Percentiles rank a stretch among this genome's conserved stretches.
Evolutionary conservation across 1,284 basidiomycete species (phyloP).

Genomic region (Ganoderma sinense): DNA sequence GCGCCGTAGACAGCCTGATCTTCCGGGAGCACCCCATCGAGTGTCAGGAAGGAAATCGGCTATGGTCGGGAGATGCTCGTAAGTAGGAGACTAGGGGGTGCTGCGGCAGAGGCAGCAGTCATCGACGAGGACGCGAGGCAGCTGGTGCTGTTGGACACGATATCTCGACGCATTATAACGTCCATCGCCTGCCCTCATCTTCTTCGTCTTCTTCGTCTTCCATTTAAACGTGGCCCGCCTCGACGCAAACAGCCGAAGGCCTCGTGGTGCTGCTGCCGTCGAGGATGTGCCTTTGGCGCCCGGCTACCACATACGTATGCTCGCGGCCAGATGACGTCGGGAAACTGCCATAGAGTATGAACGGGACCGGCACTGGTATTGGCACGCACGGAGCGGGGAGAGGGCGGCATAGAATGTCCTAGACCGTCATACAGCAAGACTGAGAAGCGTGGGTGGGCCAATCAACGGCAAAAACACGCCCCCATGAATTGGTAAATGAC

Average conservation of each 20-base stretch:
- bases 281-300: background rate
- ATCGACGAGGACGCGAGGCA: background rate
- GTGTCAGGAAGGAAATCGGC: background rate
- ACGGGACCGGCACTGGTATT: background rate
- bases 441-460: background rate
- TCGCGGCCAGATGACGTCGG: background rate
- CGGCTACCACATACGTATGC: background rate
- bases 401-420: background rate
- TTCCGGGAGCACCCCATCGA: conserved; percentile 27
- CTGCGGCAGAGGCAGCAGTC: background rate
- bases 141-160: background rate
- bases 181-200: background rate
- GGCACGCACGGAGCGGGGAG: background rate
- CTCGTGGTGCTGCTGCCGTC: background rate
- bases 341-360: background rate
- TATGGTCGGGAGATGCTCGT: no score
- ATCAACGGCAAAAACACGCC: background rate
- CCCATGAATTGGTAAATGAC: background rate
- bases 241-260: background rate
- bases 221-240: background rate
- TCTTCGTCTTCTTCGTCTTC: background rate
- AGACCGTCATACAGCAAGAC: background rate
- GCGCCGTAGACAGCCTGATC: conserved; percentile 37
- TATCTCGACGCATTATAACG: background rate
- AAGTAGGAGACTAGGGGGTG: background rate